A percentile compares a stretch with the other conserved stretches of the same genome.
Evolutionary conservation across 106 monocot genomes (phyloP).

Genomic region (Apostasia ramifera): DNA sequence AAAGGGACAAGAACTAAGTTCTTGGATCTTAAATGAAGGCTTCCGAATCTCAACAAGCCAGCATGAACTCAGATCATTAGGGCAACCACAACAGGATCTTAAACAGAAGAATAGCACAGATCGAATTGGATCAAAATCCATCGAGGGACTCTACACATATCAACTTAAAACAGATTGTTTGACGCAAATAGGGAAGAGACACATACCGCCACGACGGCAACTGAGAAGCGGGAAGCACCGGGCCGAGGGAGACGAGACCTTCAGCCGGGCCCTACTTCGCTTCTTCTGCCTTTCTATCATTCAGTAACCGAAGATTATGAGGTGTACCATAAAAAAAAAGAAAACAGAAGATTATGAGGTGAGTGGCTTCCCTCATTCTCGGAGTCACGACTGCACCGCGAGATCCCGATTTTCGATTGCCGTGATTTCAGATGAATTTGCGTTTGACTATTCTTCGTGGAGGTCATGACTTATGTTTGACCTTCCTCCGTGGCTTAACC

Average conservation of each 20-base stretch:
- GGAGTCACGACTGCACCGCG: background rate
- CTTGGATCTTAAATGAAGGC: background rate
- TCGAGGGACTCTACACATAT: background rate
- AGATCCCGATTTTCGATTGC: background rate
- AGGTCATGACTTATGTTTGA: background rate
- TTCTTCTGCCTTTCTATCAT: background rate
- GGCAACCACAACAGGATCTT: background rate
- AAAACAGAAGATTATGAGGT: no score
- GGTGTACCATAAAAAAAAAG: no score
- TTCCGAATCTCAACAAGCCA: background rate
- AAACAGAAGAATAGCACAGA: no score
- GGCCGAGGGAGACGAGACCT: background rate
- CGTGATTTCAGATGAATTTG: no score
- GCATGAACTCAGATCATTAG: background rate
- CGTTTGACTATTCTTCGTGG: no score
- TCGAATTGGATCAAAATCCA: no score
- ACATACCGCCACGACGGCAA: background rate
- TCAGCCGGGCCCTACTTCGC: background rate
- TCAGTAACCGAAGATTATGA: no score
- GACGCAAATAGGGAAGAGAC: no score
- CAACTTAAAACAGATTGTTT: background rate
- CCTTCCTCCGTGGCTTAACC: background rate
- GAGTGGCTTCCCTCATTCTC: background rate
- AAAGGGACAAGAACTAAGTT: background rate
- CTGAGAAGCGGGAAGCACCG: background rate